A percentile compares a stretch with the other conserved stretches of the same genome.
Evolutionary conservation across 352 stramenopile genomes (phyloP).

Genomic region (Pilasporangium apinafurcum): DNA sequence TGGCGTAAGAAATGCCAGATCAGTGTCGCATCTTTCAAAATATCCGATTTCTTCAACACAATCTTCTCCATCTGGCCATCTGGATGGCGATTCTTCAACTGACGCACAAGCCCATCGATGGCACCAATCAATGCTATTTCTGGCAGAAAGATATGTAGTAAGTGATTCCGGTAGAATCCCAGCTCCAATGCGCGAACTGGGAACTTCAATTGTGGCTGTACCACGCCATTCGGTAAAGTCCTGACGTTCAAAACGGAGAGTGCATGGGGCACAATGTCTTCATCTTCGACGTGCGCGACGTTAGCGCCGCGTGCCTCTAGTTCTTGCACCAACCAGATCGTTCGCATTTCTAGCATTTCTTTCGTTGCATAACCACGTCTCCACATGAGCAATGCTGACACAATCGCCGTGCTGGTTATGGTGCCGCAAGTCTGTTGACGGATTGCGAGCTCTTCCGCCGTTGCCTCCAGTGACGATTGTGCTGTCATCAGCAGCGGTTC

Average conservation of each 20-base stretch:
- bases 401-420: slow-evolving; percentile 66
- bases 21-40: no score
- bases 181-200: slow-evolving; percentile 65
- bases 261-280: slow-evolving; percentile 48
- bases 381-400: slow-evolving; percentile 77
- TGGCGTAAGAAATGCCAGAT: slow-evolving; percentile 62
- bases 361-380: slow-evolving; percentile 51
- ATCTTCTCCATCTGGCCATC: slow-evolving; percentile 28
- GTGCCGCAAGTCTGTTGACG: slow-evolving; percentile 75
- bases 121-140: slow-evolving; percentile 69
- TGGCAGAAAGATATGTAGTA: slow-evolving; percentile 73
- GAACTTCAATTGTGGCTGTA: slow-evolving; percentile 47
- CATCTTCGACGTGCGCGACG: slow-evolving; percentile 51
- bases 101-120: slow-evolving; percentile 32
- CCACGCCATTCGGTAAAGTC: slow-evolving; percentile 25
- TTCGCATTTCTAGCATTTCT: slow-evolving; percentile 47
- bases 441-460: slow-evolving; percentile 42
- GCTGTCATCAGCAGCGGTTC: slow-evolving; percentile 55
- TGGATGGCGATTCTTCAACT: slow-evolving; percentile 14
- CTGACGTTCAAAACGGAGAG: slow-evolving; percentile 54
- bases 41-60: no score
- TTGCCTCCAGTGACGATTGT: slow-evolving; percentile 31
- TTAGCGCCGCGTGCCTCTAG: slow-evolving; percentile 34
- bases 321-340: slow-evolving; percentile 52
- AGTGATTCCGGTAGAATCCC: slow-evolving; percentile 82